phyloP scores from a whole-genome alignment of 2,329 filamentous ascomycete species.

The Ciborinia camelliae region DNA sequence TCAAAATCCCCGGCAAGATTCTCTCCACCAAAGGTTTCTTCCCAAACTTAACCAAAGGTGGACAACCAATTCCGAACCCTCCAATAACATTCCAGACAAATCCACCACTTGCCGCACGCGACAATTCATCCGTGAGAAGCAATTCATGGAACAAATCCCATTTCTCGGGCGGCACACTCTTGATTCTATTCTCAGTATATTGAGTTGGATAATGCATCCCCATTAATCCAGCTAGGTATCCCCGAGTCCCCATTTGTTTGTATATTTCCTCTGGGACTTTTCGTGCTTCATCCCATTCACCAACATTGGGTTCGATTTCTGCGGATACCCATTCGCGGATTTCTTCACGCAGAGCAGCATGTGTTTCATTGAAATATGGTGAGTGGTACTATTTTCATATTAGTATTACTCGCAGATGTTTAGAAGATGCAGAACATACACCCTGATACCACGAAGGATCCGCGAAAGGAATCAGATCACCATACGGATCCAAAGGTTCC shows the following conservation, averaged over 20 bases:
- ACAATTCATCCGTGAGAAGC: conserved; percentile 91
- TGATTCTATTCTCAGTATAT: conserved; percentile 67
- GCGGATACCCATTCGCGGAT: conserved; percentile 87
- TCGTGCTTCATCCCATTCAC: conserved; percentile 96
- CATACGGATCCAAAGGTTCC: conserved; percentile 79
- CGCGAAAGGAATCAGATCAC: conserved; percentile 82
- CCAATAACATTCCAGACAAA: conserved; percentile 97
- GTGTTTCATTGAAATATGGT: conserved; percentile 92
- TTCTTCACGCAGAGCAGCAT: conserved; percentile 86
- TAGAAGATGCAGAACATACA: conserved; percentile 53
- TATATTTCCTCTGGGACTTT: conserved; percentile 85
- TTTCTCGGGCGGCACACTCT: conserved; percentile 77
- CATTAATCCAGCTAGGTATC: conserved; percentile 89
- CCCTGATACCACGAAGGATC: conserved; percentile 95
- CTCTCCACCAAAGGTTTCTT: conserved; percentile 55
- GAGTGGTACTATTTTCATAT: conserved; percentile 72
- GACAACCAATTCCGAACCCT: conserved; percentile 93
- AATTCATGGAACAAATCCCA: conserved; percentile 99
- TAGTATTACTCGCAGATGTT: background rate
- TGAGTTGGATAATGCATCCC: conserved; percentile 78
- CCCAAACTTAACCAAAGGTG: conserved; percentile 59
- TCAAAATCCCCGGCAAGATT: conserved; percentile 82
- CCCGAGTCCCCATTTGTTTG: conserved; percentile 89
- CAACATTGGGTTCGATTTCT: conserved; percentile 86
- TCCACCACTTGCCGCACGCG: conserved; percentile 81